These are phyloP conservation scores for Agaricus sinodeliciosus DNA, from an alignment of 768 basidiomycete genomes.

Conservation along the genomic window DNA sequence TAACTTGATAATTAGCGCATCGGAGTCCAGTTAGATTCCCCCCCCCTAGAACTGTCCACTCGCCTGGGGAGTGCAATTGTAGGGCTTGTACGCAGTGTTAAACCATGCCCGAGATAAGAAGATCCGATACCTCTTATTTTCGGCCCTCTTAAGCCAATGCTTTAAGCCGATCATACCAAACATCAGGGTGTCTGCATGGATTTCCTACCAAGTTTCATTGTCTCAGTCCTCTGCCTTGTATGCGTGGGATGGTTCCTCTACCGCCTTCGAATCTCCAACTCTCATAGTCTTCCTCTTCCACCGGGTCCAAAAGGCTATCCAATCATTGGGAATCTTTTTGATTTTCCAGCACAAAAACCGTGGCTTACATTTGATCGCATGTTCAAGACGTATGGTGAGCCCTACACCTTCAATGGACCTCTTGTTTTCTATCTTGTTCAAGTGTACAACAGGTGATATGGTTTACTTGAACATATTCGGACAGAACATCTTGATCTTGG, in stretches of 20 bases:
- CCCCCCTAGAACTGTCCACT: too few relatives aligned
- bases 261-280: background rate
- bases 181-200: background rate
- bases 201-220: background rate
- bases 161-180: too few relatives aligned
- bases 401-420: background rate
- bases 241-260: background rate
- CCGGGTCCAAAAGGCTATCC: constrained; percentile 26
- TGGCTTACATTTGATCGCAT: constrained; percentile 26
- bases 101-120: too few relatives aligned
- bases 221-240: background rate
- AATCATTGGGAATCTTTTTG: constrained; percentile 22
- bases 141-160: too few relatives aligned
- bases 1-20: too few relatives aligned
- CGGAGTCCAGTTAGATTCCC: too few relatives aligned
- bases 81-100: too few relatives aligned
- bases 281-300: constrained; percentile 14
- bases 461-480: constrained; percentile 43
- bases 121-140: too few relatives aligned
- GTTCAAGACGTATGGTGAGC: constrained; percentile 24
- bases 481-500: constrained; percentile 19
- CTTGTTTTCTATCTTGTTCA: background rate
- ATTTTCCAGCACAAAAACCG: constrained; percentile 19
- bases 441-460: constrained; percentile 36
- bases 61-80: too few relatives aligned